phyloP scores from a whole-genome alignment of 257 asterid species.

The Przewalskia tangutica region DNA sequence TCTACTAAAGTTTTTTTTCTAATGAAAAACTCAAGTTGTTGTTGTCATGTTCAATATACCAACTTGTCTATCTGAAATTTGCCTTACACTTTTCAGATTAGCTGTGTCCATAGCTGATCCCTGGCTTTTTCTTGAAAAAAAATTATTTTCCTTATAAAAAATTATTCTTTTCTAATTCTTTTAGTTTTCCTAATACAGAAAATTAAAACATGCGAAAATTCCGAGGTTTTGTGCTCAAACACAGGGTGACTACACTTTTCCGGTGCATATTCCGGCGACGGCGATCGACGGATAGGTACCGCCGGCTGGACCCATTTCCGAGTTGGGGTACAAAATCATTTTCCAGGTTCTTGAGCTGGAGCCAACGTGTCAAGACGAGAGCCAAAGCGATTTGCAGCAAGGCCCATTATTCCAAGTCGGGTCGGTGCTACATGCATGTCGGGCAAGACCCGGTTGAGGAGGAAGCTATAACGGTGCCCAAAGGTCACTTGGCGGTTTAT shows the following conservation, averaged over 20 bases:
- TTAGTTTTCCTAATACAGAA: neutral
- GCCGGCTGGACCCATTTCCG: constrained; percentile 15
- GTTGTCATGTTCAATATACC: constrained; percentile 41
- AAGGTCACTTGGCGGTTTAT: constrained; percentile 73
- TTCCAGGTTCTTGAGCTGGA: constrained; percentile 38
- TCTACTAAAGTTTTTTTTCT: neutral
- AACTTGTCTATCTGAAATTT: constrained; percentile 40
- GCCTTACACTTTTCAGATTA: constrained; percentile 46
- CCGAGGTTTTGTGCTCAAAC: constrained; percentile 62
- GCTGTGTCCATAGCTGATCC: constrained; percentile 68
- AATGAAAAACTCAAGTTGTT: constrained; percentile 17
- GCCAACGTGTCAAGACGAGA: constrained; percentile 30
- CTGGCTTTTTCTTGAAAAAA: constrained; percentile 54
- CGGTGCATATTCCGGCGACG: constrained; percentile 35
- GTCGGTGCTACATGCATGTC: constrained; percentile 29
- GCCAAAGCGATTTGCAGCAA: constrained; percentile 40
- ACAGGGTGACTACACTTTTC: constrained; percentile 41
- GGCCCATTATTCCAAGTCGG: constrained; percentile 7
- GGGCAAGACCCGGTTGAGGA: constrained; percentile 36
- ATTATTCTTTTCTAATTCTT: neutral
- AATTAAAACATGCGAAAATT: constrained; percentile 29
- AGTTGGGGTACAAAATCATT: constrained; percentile 14
- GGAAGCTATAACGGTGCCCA: constrained; percentile 32
- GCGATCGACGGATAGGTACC: constrained; percentile 12
- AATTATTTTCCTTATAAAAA: neutral